Evolutionary conservation across 768 basidiomycete genomes (phyloP).

Genomic region (Daedaleopsis sinensis): DNA sequence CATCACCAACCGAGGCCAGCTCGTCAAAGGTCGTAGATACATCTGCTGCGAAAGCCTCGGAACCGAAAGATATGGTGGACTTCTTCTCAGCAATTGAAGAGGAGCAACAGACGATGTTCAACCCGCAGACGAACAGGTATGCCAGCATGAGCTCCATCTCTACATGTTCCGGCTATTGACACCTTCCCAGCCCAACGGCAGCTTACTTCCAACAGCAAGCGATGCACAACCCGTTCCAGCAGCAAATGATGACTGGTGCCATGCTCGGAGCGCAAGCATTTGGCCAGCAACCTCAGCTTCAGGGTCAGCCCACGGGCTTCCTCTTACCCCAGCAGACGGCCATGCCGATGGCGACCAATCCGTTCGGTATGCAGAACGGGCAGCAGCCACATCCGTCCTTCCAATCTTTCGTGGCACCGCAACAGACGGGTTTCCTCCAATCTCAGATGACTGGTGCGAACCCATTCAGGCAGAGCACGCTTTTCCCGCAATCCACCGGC

Average conservation of each 20-base stretch:
- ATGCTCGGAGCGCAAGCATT: slow-evolving; percentile 60
- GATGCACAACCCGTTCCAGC: slow-evolving; percentile 77
- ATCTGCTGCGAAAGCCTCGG: slow-evolving; percentile 34
- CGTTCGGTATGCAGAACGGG: slow-evolving; percentile 44
- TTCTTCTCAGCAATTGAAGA: slow-evolving; percentile 91
- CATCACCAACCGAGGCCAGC: slow-evolving; percentile 19
- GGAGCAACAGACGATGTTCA: slow-evolving; percentile 74
- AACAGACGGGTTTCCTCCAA: slow-evolving; percentile 49
- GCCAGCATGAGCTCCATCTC: slow-evolving; percentile 11
- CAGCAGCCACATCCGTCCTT: slow-evolving; percentile 39
- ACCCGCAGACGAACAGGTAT: slow-evolving; percentile 62
- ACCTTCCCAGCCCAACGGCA: slow-evolving; percentile 44
- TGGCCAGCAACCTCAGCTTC: slow-evolving; percentile 53
- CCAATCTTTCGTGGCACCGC: slow-evolving; percentile 54
- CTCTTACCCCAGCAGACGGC: slow-evolving; percentile 47
- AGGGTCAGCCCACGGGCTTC: slow-evolving; percentile 52
- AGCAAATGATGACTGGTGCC: slow-evolving; percentile 32
- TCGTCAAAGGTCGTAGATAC: background rate
- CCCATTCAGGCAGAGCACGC: slow-evolving; percentile 56
- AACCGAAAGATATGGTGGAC: slow-evolving; percentile 63
- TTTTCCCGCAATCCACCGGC: slow-evolving; percentile 41
- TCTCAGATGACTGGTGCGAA: slow-evolving; percentile 51
- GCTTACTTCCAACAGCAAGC: slow-evolving; percentile 61
- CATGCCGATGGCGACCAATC: slow-evolving; percentile 46
- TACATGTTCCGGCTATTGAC: background rate